Evolutionary conservation across 805 yeast species (phyloP), one percentile per base, ranked within the genome.

Genomic region (Metschnikowia arizonensis): DNA sequence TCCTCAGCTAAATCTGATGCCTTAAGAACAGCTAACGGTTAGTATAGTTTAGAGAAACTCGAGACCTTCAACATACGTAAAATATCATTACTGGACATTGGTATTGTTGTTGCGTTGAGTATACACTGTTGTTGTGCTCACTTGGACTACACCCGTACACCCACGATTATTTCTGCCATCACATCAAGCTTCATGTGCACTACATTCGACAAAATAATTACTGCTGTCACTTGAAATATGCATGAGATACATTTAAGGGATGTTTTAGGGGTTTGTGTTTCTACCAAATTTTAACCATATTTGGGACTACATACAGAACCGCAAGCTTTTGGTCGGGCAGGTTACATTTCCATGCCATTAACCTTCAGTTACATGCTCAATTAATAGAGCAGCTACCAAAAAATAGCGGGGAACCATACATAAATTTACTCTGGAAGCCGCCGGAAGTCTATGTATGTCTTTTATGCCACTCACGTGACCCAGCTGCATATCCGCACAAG

Each of bases 1-100:
- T 81, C 84, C 23, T 76, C 77, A 1, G 78, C 61, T 62, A 76
- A 61, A 50, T 69, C 75, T 5, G 76, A 66, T 6, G 74, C 73
- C 52, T 68, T 68, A 43, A 69, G 62, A 37, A 69, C 61, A 11
- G 74, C 76, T 71, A 40, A 9, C 9, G 17, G 37, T 33, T 30
- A 24, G 34, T 44, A 31, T 14, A 21, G 7, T 21, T 19, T 21
- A 8, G 10, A 24, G n/a, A 18, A 7, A n/a, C 9, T 11, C 9
- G 4, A 18, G 19, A 12, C 14, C n/a, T 21, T 11, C 14, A 30
- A 39, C 42, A 39, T 39, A 39, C 42, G 42, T 31, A 39, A 14
- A 39, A 30, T 21, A 19, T 39, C 41, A 29, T 26, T 38, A 26
- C 41, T 28, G 15, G 42, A 30, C 42, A 39, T 36, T 25, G 40